These are phyloP conservation scores for Metschnikowia matae DNA, from an alignment of 805 yeast genomes.

Conservation along the genomic window DNA sequence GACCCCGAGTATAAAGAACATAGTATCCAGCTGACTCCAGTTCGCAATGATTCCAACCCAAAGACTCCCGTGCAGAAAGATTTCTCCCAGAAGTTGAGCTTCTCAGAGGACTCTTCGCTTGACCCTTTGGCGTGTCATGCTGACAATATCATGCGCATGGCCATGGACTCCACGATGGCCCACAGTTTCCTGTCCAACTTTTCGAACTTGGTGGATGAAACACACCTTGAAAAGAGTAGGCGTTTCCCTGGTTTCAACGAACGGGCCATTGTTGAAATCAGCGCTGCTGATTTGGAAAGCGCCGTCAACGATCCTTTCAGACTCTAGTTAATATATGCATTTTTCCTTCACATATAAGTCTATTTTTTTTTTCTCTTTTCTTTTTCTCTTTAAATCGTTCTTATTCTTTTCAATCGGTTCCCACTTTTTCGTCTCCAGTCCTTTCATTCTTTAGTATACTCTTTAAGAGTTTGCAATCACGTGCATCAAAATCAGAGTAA, in stretches of 20 bases:
- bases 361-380: too few relatives aligned
- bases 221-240: slow-evolving; percentile 18
- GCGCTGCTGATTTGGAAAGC: slow-evolving; percentile 34
- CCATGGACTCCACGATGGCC: slow-evolving; percentile 44
- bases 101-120: slow-evolving; percentile 18
- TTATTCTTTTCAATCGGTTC: too few relatives aligned
- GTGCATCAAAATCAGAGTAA: slow-evolving; percentile 15
- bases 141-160: slow-evolving; percentile 43
- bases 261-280: slow-evolving; percentile 28
- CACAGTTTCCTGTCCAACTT: slow-evolving; percentile 39
- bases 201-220: slow-evolving; percentile 30
- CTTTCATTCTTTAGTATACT: slow-evolving; percentile 7
- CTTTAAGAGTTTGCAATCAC: slow-evolving; percentile 25
- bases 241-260: slow-evolving; percentile 4
- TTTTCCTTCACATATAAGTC: too few relatives aligned
- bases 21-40: neutral
- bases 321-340: neutral
- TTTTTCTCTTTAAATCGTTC: too few relatives aligned
- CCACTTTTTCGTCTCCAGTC: too few relatives aligned
- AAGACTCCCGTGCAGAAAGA: neutral
- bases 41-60: neutral
- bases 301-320: slow-evolving; percentile 24
- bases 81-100: neutral
- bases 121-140: slow-evolving; percentile 46
- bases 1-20: neutral